phyloP scores from a whole-genome alignment of 306 rosid genomes.

The Boehmeria nivea region DNA sequence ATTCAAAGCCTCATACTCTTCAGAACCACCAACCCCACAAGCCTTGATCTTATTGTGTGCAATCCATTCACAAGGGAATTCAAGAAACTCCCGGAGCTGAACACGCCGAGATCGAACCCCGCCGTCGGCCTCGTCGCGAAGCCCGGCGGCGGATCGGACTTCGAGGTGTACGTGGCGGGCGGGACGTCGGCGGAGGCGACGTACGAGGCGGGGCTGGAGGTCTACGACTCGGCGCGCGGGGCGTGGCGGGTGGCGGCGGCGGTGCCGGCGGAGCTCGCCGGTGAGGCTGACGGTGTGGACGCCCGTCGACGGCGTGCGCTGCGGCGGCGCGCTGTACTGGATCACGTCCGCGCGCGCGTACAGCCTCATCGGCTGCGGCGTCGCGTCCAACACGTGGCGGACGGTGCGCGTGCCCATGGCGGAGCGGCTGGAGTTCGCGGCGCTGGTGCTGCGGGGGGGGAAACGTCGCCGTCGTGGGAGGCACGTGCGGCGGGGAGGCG shows the following conservation, averaged over 20 bases:
- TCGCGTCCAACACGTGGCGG: slow-evolving; percentile 37
- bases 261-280: slow-evolving; percentile 51
- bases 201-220: slow-evolving; percentile 48
- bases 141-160: slow-evolving; percentile 21
- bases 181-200: slow-evolving; percentile 53
- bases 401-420: slow-evolving; percentile 63
- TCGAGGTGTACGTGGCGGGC: slow-evolving; percentile 53
- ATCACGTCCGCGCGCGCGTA: slow-evolving; percentile 68
- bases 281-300: slow-evolving; percentile 84
- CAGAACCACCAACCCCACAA: slow-evolving; percentile 29
- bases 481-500: slow-evolving; percentile 33
- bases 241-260: slow-evolving; percentile 45
- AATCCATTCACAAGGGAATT: slow-evolving; percentile 63
- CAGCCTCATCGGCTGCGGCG: slow-evolving; percentile 46
- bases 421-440: slow-evolving; percentile 58
- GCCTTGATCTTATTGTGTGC: slow-evolving; percentile 39
- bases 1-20: slow-evolving; percentile 47
- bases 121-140: slow-evolving; percentile 44
- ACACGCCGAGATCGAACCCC: slow-evolving; percentile 56
- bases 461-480: slow-evolving; percentile 49
- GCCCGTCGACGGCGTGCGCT: slow-evolving; percentile 50
- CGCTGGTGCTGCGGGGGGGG: slow-evolving; percentile 39
- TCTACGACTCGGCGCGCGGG: slow-evolving; percentile 47
- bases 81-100: slow-evolving; percentile 40
- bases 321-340: slow-evolving; percentile 53